Conservation (phyloP, 371 early-diverging fungal genomes). For the Syncephalastrum racemosum region DNA sequence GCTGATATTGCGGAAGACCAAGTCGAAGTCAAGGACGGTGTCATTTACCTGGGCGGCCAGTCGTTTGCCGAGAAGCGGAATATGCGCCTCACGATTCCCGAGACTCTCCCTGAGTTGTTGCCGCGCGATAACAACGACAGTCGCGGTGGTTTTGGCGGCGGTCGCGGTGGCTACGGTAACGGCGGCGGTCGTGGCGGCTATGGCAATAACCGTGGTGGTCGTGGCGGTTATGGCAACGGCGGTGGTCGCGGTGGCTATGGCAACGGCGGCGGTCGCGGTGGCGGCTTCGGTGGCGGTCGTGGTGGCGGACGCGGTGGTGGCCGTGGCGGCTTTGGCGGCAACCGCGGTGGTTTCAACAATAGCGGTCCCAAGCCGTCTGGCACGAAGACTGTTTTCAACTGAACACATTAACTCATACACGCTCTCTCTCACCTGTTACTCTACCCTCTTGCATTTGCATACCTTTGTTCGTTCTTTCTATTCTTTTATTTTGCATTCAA, state of each 20-base stretch:
- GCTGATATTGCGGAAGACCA: slow-evolving; percentile 76
- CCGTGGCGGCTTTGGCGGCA: slow-evolving; percentile 11
- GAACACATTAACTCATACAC: no score
- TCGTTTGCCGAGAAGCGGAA: slow-evolving; percentile 60
- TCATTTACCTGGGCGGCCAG: slow-evolving; percentile 47
- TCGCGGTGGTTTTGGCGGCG: slow-evolving; percentile 21
- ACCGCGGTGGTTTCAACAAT: slow-evolving; percentile 15
- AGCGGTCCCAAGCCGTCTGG: background rate
- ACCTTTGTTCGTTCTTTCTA: no score
- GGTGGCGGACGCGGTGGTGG: no score
- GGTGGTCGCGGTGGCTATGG: slow-evolving; percentile 24
- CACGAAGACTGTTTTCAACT: no score
- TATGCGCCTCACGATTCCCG: slow-evolving; percentile 66
- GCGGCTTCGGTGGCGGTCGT: no score
- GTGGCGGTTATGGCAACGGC: slow-evolving; percentile 36
- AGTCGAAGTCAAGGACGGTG: slow-evolving; percentile 53
- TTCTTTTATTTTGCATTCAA: no score
- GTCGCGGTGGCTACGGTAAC: slow-evolving; percentile 18
- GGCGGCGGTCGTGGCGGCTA: slow-evolving; percentile 31
- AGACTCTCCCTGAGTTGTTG: slow-evolving; percentile 75
- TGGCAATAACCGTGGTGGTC: slow-evolving; percentile 28
- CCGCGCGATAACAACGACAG: slow-evolving; percentile 45
- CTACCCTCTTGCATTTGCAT: no score
- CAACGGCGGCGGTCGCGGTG: slow-evolving; percentile 10
- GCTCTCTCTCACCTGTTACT: no score